These are phyloP conservation scores for Apiospora koreana DNA, from an alignment of 2,329 filamentous ascomycete species.

Conservation along the genomic window DNA sequence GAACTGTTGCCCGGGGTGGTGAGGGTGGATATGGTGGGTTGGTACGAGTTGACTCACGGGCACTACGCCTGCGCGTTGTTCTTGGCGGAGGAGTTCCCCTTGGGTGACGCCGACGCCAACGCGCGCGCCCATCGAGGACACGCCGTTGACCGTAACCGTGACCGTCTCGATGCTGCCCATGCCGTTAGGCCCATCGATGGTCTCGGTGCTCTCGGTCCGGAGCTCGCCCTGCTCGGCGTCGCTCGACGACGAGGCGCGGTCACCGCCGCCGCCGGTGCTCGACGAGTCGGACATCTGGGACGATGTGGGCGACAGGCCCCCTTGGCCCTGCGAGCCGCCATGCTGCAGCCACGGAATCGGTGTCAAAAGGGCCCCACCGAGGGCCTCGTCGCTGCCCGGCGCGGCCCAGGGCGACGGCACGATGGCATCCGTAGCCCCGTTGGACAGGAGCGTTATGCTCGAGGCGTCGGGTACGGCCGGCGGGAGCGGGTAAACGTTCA, in stretches of 20 bases:
- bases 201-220: constrained; percentile 75
- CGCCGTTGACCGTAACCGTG: constrained; percentile 72
- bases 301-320: constrained; percentile 22
- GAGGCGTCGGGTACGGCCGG: constrained; percentile 62
- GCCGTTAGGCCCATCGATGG: constrained; percentile 79
- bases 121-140: constrained; percentile 53
- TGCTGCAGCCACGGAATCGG: constrained; percentile 83
- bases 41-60: constrained; percentile 63
- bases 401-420: constrained; percentile 37
- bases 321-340: constrained; percentile 28
- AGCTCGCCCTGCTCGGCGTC: constrained; percentile 58
- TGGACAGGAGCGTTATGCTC: constrained; percentile 52
- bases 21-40: constrained; percentile 33
- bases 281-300: background rate
- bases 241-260: constrained; percentile 27
- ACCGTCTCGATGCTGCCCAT: constrained; percentile 80
- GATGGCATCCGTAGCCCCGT: constrained; percentile 59
- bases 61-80: constrained; percentile 80
- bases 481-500: constrained; percentile 80
- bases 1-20: constrained; percentile 15
- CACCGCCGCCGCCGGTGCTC: constrained; percentile 18
- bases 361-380: constrained; percentile 88
- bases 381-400: constrained; percentile 81
- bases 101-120: constrained; percentile 67
- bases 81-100: constrained; percentile 81